Evolutionary conservation across 164 flowering plant species (phyloP).

Genomic region (Nymphaea colorata): DNA sequence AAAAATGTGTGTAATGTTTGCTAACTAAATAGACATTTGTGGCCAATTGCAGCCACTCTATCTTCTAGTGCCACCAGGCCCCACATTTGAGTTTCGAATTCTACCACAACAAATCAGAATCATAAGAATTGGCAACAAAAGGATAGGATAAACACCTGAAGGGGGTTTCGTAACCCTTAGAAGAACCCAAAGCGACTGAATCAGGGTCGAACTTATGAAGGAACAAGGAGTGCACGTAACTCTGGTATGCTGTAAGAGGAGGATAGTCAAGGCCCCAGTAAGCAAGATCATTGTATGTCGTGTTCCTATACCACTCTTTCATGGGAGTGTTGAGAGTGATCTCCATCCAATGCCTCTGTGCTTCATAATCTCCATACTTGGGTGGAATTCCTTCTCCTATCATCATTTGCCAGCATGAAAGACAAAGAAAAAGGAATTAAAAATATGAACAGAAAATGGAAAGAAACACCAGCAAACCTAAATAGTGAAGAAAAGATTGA

Average conservation of each 20-base stretch:
- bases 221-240: slow-evolving; percentile 59
- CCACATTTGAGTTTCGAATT: no score
- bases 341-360: slow-evolving; percentile 99
- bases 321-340: slow-evolving; percentile 60
- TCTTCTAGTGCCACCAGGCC: no score
- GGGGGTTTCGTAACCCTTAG: slow-evolving; percentile 79
- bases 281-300: slow-evolving; percentile 52
- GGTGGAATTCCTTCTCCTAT: slow-evolving; percentile 63
- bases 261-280: slow-evolving; percentile 99
- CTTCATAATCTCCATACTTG: slow-evolving; percentile 86
- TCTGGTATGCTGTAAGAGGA: slow-evolving; percentile 93
- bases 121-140: no score
- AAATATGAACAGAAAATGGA: not conserved
- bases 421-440: not conserved
- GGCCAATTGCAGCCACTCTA: no score
- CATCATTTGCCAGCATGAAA: not conserved
- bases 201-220: slow-evolving; percentile 47
- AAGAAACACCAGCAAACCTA: not conserved
- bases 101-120: no score
- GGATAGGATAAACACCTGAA: slow-evolving; percentile 37
- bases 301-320: slow-evolving; percentile 61
- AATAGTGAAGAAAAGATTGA: not conserved
- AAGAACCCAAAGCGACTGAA: slow-evolving; percentile 52
- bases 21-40: no score
- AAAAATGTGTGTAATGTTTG: no score